Base-by-base conservation (phyloP, 2,329 filamentous ascomycete species). In the Knufia fluminis region DNA sequence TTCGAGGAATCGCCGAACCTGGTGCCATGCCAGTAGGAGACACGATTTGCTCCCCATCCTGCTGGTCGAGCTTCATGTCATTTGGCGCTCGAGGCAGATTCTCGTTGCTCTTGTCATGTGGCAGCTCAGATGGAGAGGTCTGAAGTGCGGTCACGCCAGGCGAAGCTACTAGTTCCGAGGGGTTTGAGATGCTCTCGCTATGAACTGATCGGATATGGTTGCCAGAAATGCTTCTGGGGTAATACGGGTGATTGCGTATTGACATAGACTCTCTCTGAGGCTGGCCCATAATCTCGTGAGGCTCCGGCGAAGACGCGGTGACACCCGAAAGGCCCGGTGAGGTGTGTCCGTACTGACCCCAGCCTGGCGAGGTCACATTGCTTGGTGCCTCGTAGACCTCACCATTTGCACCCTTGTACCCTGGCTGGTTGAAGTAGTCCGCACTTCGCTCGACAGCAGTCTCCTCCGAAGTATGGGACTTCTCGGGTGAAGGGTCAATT, bases 1-100 rank as follows among this genome's bases (percentile, higher is more conserved):
- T 42, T 4, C 39, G 39, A 22, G 39, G 39, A 42, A 42, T 42
- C 7, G 39, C 39, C 9, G 39, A 42, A 17, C 39, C 39, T 7
- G 39, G 39, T 42, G 16, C 39, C 39, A 42, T 42, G 7, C 39
- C 39, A 7, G 22, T 24, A 17, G 39, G n/a, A 22, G 17, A 6
- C 4, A 22, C 8, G 20, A 8, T 7, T 20, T 16, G 4, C 7
- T 16, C 35, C 6, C 35, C 14, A 4, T 20, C 35, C 6, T 38
- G 6, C 19, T 42, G 39, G 22, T n/a, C 14, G 17, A 22, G 39
- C 8, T 24, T 24, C 39, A 42, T 19, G 20, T 42, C 39, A 24
- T 19, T 24, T 20, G 39, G 39, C 16, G 39, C 14, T 6, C 7
- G 12, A 12, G 39, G 39, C 12, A 42, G 39, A 22, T 24, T 42